These are phyloP conservation scores for Pichia sp. DNA, from an alignment of 1,139 yeast species.

Conservation along the genomic window DNA sequence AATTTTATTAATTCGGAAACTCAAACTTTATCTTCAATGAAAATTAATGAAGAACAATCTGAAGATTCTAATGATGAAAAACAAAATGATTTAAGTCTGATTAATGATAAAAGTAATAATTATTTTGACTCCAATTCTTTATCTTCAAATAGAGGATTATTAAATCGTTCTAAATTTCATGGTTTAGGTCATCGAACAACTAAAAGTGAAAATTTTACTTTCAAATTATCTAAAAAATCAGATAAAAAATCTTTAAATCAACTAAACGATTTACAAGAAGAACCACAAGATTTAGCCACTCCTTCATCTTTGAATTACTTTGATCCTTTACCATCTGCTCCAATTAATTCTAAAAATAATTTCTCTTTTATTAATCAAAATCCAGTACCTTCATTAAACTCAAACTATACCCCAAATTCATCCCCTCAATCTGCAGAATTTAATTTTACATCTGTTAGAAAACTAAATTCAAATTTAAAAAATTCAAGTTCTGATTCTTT, in stretches of 20 bases:
- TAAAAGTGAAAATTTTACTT: constrained; percentile 15
- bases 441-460: neutral
- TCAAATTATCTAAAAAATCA: constrained; percentile 7
- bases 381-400: neutral
- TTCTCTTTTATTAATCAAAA: constrained; percentile 3
- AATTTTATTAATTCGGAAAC: constrained; percentile 1
- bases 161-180: constrained; percentile 10
- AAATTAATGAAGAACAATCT: constrained; percentile 8
- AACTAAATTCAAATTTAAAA: neutral
- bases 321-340: constrained; percentile 11
- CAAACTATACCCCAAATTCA: neutral
- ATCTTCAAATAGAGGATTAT: constrained; percentile 6
- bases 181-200: constrained; percentile 17
- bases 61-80: neutral
- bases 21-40: constrained; percentile 6
- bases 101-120: neutral
- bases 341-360: constrained; percentile 9
- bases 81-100: neutral
- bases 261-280: constrained; percentile 9
- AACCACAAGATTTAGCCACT: no score
- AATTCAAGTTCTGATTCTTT: constrained; percentile 8
- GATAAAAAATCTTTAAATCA: constrained; percentile 7
- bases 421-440: constrained; percentile 7
- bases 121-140: neutral
- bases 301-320: neutral